Conservation (phyloP, 139 green algal genomes). For the Nannochloris sp. region DNA sequence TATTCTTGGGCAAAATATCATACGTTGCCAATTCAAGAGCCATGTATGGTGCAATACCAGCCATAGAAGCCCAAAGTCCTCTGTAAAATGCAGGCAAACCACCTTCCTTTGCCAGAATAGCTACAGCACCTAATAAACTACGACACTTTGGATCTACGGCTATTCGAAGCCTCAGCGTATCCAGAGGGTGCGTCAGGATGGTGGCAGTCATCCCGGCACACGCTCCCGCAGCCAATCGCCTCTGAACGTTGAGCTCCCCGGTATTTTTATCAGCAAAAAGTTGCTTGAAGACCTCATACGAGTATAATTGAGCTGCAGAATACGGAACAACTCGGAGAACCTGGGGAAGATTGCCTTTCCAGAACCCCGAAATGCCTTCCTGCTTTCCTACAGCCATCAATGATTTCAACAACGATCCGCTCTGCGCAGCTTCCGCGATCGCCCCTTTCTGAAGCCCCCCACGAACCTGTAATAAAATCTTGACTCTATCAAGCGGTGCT, state of each 20-base stretch:
- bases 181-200: conserved; percentile 67
- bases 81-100: conserved; percentile 53
- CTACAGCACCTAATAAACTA: conserved; percentile 37
- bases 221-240: conserved; percentile 54
- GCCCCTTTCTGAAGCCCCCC: conserved; percentile 41
- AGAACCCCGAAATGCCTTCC: conserved; percentile 72
- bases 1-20: conserved; percentile 50
- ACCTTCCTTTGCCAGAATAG: conserved; percentile 44
- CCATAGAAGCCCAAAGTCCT: conserved; percentile 54
- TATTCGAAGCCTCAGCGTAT: conserved; percentile 68
- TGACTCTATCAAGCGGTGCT: conserved; percentile 72
- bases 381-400: conserved; percentile 60
- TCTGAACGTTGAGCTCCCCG: conserved; percentile 47
- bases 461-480: conserved; percentile 58
- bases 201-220: conserved; percentile 62
- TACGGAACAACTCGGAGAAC: conserved; percentile 71
- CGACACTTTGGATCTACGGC: conserved; percentile 57
- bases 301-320: conserved; percentile 55
- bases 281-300: conserved; percentile 64
- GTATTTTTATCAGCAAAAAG: conserved; percentile 24
- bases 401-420: conserved; percentile 41
- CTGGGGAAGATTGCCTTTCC: conserved; percentile 76
- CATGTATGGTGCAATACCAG: conserved; percentile 77
- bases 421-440: conserved; percentile 38
- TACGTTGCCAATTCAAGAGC: conserved; percentile 61